phyloP scores from a whole-genome alignment of 345 rosid genomes.

The Populus deltoides region DNA sequence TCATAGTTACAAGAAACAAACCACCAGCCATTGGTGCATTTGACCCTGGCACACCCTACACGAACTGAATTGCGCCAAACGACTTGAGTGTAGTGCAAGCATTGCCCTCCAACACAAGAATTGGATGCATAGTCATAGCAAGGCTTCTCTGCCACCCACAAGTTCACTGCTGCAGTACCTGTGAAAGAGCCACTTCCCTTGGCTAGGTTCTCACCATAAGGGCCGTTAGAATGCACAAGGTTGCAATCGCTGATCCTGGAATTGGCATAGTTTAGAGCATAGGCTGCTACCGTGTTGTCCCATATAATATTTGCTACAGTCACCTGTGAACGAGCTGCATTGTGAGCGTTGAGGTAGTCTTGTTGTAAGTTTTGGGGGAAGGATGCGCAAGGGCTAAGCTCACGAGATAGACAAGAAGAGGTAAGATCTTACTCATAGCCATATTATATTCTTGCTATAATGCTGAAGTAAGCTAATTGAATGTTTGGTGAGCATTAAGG shows the following conservation, averaged over 20 bases:
- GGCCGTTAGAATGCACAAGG: slow-evolving; percentile 16
- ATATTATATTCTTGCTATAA: neutral
- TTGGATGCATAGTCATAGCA: slow-evolving; percentile 47
- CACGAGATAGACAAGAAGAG: neutral
- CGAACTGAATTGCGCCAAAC: slow-evolving; percentile 15
- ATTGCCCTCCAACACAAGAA: slow-evolving; percentile 41
- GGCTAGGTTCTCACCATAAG: slow-evolving; percentile 24
- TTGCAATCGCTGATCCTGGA: neutral
- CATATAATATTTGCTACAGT: slow-evolving; percentile 8
- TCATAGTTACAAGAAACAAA: slow-evolving; percentile 16
- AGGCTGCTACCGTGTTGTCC: slow-evolving; percentile 15
- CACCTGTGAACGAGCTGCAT: slow-evolving; percentile 9
- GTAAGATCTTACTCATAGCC: neutral
- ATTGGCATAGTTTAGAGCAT: slow-evolving; percentile 15
- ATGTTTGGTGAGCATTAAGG: neutral
- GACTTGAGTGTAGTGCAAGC: slow-evolving; percentile 24
- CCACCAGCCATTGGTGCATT: slow-evolving; percentile 6
- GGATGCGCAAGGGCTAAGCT: neutral
- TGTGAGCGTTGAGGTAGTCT: slow-evolving; percentile 19
- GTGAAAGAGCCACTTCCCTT: slow-evolving; percentile 11
- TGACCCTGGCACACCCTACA: slow-evolving; percentile 21
- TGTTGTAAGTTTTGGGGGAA: slow-evolving; percentile 6
- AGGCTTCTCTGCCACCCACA: slow-evolving; percentile 61
- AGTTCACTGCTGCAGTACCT: slow-evolving; percentile 38
- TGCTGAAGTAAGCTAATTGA: neutral